Conservation (phyloP, 345 rosid genomes). For the Dimocarpus longan region DNA sequence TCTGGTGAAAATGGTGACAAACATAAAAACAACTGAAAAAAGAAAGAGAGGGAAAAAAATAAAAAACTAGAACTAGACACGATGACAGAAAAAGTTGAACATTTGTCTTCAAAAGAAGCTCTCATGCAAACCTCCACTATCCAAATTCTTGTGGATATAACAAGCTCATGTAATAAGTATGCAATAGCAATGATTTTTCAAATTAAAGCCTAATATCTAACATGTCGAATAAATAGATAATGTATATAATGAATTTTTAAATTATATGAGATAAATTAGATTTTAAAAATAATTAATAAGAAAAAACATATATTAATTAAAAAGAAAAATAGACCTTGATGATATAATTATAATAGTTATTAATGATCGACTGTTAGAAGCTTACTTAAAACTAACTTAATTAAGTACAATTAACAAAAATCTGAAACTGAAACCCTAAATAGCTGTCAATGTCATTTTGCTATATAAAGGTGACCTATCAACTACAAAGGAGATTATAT, state of each 20-base stretch:
- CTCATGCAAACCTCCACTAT: neutral
- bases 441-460: neutral
- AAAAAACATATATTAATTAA: too few species aligned
- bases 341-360: too few species aligned
- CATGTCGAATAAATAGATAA: too few species aligned
- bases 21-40: neutral
- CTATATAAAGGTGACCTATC: neutral
- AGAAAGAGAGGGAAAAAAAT: too few species aligned
- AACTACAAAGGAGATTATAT: neutral
- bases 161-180: neutral
- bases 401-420: too few species aligned
- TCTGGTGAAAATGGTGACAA: neutral
- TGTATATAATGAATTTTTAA: too few species aligned
- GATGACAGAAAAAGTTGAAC: constrained; percentile 8
- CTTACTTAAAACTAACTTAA: too few species aligned
- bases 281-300: too few species aligned
- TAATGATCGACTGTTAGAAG: too few species aligned
- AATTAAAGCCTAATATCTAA: too few species aligned
- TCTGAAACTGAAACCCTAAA: neutral
- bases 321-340: too few species aligned
- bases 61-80: neutral
- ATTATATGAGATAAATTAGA: too few species aligned
- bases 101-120: constrained; percentile 7
- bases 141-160: neutral
- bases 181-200: neutral